phyloP scores from a whole-genome alignment of 495 filamentous ascomycete species.

The Tuber indicum region DNA sequence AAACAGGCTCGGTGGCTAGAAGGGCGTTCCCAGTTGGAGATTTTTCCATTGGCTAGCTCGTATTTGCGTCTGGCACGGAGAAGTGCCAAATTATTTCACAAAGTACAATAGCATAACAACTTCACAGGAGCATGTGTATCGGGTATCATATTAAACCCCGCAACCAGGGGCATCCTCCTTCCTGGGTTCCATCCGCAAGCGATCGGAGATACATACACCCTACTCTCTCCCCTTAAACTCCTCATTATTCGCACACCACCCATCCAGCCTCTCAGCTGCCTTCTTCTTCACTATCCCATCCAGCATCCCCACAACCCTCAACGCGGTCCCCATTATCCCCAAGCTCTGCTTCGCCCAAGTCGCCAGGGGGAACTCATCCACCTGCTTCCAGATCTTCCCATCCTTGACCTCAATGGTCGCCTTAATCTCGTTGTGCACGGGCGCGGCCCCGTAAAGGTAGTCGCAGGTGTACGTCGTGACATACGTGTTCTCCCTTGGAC shows the following conservation, averaged over 20 bases:
- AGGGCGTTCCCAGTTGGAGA: background rate
- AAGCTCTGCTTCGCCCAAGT: slow-evolving; percentile 25
- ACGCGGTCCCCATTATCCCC: slow-evolving; percentile 11
- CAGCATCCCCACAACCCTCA: slow-evolving; percentile 11
- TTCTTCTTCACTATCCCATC: slow-evolving; percentile 11
- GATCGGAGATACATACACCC: background rate
- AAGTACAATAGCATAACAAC: background rate
- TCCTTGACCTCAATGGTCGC: slow-evolving; percentile 16
- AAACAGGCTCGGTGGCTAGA: background rate
- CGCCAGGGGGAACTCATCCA: slow-evolving; percentile 19
- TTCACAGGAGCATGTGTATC: background rate
- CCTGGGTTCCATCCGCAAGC: too few species aligned
- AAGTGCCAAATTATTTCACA: background rate
- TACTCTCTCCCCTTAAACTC: slow-evolving; percentile 16
- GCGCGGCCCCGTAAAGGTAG: slow-evolving; percentile 9
- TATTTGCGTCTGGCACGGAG: background rate
- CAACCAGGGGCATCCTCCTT: background rate
- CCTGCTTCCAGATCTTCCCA: slow-evolving; percentile 17
- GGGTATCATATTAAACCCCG: background rate
- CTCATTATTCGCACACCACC: slow-evolving; percentile 20
- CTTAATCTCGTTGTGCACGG: slow-evolving; percentile 19
- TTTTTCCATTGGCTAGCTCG: background rate
- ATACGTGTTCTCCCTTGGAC: slow-evolving; percentile 11
- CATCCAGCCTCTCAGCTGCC: slow-evolving; percentile 17
- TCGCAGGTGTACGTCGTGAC: slow-evolving; percentile 21